Evolutionary conservation across 78 protist genomes (phyloP), one percentile per base, ranked within the genome.

Genomic region (Thecamonas trahens): DNA sequence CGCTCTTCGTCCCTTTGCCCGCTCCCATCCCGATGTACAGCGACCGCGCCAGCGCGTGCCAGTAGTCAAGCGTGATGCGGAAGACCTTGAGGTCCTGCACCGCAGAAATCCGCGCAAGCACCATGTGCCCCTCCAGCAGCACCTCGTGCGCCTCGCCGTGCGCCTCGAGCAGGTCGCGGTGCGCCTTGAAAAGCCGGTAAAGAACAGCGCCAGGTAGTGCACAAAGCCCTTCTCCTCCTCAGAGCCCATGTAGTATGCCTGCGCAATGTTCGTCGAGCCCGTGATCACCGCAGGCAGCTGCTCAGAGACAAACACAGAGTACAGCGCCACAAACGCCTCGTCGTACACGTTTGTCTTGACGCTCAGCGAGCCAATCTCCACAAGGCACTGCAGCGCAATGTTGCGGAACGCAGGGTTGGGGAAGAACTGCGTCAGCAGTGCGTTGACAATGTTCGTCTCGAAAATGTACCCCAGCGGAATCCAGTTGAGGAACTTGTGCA

Each of bases 31-130:
- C 61, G 29, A 8, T 5, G 71, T 79, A 80, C 53, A 86, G 67
- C 28, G 22, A 7, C 13, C 4, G 3, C n/a, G 76, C 57, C 29
- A 92, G 68, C 52, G 9, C 3, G 71, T 78, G 45, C 99, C 99
- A 96, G 72, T 89, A 96, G 67, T 96, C 99, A 35, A 94, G 72
- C 74, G 94, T 85, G 20, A 94, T 83, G 82, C 95, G 96, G 78
- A 95, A 95, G 55, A 94, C 47, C 62, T 91, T 97, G n/a, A 35
- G 24, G 24, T 93, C 98, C 2, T 80, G 87, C 2, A 97, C 91
- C n/a, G 62, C 49, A n/a, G 96, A 85, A 42, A 97, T 72, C 38
- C 70, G 15, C 22, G 84, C 65, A 22, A 95, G 54, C 37, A 61
- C 62, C 34, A 44, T 53, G 49, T 91, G 93, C 11, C 72, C 90